Evolutionary conservation across 2,329 filamentous ascomycete genomes (phyloP).

Genomic region (Talaromyces sp.): DNA sequence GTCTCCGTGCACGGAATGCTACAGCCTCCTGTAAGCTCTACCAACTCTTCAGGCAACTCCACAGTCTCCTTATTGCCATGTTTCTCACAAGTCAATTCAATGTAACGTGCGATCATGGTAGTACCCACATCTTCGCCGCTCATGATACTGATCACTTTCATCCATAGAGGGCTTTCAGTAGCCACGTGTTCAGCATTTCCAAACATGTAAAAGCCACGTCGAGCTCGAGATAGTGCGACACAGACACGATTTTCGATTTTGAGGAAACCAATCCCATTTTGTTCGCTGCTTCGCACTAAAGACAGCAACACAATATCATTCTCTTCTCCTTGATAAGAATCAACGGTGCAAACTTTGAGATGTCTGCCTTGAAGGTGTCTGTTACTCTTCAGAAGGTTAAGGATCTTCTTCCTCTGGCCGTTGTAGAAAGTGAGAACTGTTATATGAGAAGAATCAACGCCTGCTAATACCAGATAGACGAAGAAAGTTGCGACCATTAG

Average conservation of each 20-base stretch:
- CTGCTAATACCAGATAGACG: conserved; percentile 66
- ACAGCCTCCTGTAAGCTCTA: conserved; percentile 51
- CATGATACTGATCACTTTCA: conserved; percentile 45
- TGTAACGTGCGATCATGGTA: conserved; percentile 42
- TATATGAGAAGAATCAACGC: conserved; percentile 55
- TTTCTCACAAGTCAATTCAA: conserved; percentile 60
- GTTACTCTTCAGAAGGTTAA: conserved; percentile 42
- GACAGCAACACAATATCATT: conserved; percentile 80
- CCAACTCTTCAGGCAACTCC: conserved; percentile 19
- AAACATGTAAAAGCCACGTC: conserved; percentile 76
- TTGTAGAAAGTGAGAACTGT: conserved; percentile 86
- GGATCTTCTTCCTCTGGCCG: conserved; percentile 66
- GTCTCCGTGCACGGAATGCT: conserved; percentile 40
- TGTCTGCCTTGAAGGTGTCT: conserved; percentile 41
- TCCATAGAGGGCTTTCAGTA: conserved; percentile 47
- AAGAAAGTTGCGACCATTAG: conserved; percentile 70
- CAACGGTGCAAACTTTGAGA: conserved; percentile 70
- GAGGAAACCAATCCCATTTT: conserved; percentile 65
- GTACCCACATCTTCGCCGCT: conserved; percentile 17
- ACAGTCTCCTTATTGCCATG: conserved; percentile 54
- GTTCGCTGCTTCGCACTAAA: conserved; percentile 64
- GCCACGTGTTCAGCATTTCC: conserved; percentile 61
- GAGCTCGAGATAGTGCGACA: conserved; percentile 64
- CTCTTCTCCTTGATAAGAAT: conserved; percentile 87
- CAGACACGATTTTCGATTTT: conserved; percentile 59